phyloP scores from a whole-genome alignment of 1,284 basidiomycete species.

The Austropuccinia psidii region DNA sequence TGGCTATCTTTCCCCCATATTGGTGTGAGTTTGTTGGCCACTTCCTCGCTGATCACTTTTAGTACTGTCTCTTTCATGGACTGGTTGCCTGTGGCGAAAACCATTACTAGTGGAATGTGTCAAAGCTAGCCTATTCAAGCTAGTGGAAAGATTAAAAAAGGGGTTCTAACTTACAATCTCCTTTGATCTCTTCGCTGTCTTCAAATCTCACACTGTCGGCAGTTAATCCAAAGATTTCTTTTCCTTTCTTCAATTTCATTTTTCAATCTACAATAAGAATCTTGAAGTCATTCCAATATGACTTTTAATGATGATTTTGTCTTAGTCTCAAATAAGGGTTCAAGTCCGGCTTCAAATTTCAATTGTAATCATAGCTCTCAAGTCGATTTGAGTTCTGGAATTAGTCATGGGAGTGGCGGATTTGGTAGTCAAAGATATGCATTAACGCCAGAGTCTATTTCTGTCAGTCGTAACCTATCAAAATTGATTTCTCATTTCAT shows the following conservation, averaged over 20 bases:
- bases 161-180: conserved; percentile 51
- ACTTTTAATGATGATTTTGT: no score
- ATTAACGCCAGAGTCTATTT: conserved; percentile 20
- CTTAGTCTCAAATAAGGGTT: no score
- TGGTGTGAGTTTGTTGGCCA: conserved; percentile 51
- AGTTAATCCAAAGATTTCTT: conserved; percentile 35
- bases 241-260: conserved; percentile 57
- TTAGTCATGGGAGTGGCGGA: no score
- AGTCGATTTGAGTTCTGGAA: no score
- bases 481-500: not conserved
- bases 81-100: conserved; percentile 41
- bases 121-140: no score
- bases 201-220: conserved; percentile 33
- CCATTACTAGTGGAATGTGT: conserved; percentile 15
- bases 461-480: not conserved
- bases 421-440: no score
- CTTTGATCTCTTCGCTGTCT: conserved; percentile 37
- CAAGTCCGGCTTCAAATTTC: no score
- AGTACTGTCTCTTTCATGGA: conserved; percentile 43
- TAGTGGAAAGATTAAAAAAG: no score
- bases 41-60: conserved; percentile 53
- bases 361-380: no score
- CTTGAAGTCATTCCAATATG: no score
- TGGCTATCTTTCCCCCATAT: conserved; percentile 59
- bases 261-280: conserved; percentile 59